A percentile compares a stretch with the other conserved stretches of the same genome.
Evolutionary conservation across 2,329 filamentous ascomycete species (phyloP).

Genomic region (Tolypocladium inflatum): DNA sequence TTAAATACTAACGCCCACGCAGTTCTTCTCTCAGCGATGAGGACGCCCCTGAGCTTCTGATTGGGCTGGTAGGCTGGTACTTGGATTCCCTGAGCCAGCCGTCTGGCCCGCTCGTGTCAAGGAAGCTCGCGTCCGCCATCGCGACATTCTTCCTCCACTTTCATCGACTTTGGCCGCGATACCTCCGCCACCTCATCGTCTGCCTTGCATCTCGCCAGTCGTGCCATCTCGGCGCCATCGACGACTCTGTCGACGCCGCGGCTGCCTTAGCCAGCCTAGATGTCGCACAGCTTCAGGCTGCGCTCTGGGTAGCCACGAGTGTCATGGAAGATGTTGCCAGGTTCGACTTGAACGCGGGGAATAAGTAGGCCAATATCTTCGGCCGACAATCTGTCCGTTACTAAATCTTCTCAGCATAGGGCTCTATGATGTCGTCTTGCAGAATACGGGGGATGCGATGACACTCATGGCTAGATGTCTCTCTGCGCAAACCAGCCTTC

Average conservation of each 20-base stretch:
- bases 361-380: conserved; percentile 32
- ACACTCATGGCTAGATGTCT: conserved; percentile 30
- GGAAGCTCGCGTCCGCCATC: conserved; percentile 69
- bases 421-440: conserved; percentile 28
- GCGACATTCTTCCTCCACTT: conserved; percentile 69
- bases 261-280: conserved; percentile 39
- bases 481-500: conserved; percentile 13
- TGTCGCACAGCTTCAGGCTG: conserved; percentile 38
- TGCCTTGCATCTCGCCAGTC: conserved; percentile 35
- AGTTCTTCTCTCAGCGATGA: conserved; percentile 44
- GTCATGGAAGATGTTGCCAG: conserved; percentile 35
- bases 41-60: conserved; percentile 49
- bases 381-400: not conserved
- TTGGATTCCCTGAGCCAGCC: conserved; percentile 41
- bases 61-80: conserved; percentile 54
- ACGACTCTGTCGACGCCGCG: conserved; percentile 27
- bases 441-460: conserved; percentile 30
- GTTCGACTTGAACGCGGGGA: conserved; percentile 51
- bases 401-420: conserved; percentile 19
- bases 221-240: conserved; percentile 10
- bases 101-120: conserved; percentile 51
- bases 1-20: not conserved
- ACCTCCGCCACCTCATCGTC: conserved; percentile 48
- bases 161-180: conserved; percentile 55
- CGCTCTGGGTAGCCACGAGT: conserved; percentile 51